Base-by-base conservation (phyloP, 1,284 basidiomycete species). In the Apiotrichum laibachii region DNA sequence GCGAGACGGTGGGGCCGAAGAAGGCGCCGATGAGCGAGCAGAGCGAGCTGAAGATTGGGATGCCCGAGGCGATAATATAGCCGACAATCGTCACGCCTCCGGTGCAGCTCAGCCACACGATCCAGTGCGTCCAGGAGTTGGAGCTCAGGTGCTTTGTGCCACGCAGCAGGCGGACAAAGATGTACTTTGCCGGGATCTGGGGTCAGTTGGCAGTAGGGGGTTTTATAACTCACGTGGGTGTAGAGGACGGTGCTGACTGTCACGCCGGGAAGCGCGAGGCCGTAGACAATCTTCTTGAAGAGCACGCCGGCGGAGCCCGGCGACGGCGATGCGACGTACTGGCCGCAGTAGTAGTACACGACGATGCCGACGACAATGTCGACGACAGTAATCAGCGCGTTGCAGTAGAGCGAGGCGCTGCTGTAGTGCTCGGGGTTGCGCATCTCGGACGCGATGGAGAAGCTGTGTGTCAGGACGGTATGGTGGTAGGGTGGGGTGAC, bases 131-230 rank as follows among this genome's bases (percentile, higher is more conserved):
- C 18, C 77, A 12, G 0, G 85, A 86, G 62, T 85, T 84, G 15
- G 77, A 78, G 62, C 85, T 81, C 53, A 88, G 70, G 70, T 88
- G 85, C 15, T 72, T 72, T 12, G 82, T 80, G 60, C 81, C 79
- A 10, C 83, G 80, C 68, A 87, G 84, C 53, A 83, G 64, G 12
- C 85, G 81, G 57, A 88, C 79, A 67, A 87, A 86, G 55, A 86
- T 66, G 52, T 84, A 81, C 69, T 86, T 86, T 31, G 84, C 82
- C 11, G 83, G 80, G 53, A 70, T 53, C 65, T 69, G 43, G 59
- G 49, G 15, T 57, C 60, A 43, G 61, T 56, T 46, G 60, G 47
- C 11, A n/a, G 1, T 13, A 15, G n/a, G 33, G 10, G 5, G 46
- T 5, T 7, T 13, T 13, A 4, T n/a, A 39, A 19, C 51, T 53